A percentile compares a stretch with the other conserved stretches of the same genome.
Evolutionary conservation across 306 rosid genomes (phyloP).

Genomic region (Urtica urens): DNA sequence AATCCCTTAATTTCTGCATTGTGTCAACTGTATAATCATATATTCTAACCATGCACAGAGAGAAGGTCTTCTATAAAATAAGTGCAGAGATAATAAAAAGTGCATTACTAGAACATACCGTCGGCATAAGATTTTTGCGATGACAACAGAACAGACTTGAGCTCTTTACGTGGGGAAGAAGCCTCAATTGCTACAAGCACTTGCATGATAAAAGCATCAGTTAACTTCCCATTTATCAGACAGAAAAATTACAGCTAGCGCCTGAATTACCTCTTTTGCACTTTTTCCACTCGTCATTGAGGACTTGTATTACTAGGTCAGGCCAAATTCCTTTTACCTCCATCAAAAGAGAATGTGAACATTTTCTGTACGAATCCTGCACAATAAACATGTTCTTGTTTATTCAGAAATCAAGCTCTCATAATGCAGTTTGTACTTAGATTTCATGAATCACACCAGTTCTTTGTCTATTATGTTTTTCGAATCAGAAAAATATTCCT

Average conservation of each 20-base stretch:
- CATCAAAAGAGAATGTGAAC: constrained; percentile 42
- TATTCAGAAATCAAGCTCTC: too few species aligned
- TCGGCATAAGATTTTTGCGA: constrained; percentile 32
- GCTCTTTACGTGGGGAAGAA: constrained; percentile 68
- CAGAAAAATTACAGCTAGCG: constrained; percentile 6
- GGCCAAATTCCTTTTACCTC: constrained; percentile 77
- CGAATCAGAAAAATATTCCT: too few species aligned
- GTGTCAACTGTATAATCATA: too few species aligned
- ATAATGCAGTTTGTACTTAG: too few species aligned
- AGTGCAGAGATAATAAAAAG: too few species aligned
- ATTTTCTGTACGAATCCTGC: constrained; percentile 61
- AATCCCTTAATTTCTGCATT: too few species aligned
- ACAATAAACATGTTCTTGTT: too few species aligned
- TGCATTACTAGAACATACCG: constrained; percentile 39
- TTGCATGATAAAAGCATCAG: too few species aligned
- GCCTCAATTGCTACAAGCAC: constrained; percentile 75
- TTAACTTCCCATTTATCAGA: too few species aligned
- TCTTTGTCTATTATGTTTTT: too few species aligned
- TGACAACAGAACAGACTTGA: constrained; percentile 45
- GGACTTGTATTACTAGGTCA: constrained; percentile 58
- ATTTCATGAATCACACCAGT: too few species aligned
- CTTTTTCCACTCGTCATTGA: constrained; percentile 70
- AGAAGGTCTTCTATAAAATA: background rate
- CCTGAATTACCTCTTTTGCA: constrained; percentile 71
- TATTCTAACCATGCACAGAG: background rate